A percentile compares a stretch with the other conserved stretches of the same genome.
Conservation (phyloP, 805 yeast species). For the Yarrowia sp. region DNA sequence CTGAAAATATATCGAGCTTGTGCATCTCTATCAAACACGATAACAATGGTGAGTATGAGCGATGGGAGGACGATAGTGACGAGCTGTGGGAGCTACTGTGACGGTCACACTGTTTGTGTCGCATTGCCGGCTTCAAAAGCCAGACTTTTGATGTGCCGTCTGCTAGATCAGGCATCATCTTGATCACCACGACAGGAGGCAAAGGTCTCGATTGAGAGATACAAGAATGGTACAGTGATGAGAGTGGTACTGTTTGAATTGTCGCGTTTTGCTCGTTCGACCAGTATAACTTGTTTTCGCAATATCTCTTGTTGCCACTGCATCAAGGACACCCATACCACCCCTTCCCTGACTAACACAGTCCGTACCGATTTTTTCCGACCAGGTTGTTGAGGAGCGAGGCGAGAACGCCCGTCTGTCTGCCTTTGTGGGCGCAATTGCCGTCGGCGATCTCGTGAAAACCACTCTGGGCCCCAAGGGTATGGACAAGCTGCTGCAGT, state of each 20-base stretch:
- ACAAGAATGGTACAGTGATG: no score
- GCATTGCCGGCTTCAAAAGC: no score
- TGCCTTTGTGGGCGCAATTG: conserved; percentile 98
- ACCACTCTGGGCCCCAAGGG: conserved; percentile 97
- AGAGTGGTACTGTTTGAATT: no score
- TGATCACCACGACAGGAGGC: no score
- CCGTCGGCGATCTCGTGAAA: conserved; percentile 97
- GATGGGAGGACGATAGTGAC: neutral
- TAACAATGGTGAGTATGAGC: conserved; percentile 28
- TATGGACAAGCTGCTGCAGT: conserved; percentile 93
- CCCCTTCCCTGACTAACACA: conserved; percentile 1
- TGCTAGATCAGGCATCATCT: no score
- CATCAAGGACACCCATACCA: neutral
- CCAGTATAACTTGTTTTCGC: no score
- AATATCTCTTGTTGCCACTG: no score
- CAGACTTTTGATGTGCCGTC: no score
- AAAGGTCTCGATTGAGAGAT: no score
- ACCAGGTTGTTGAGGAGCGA: conserved; percentile 96
- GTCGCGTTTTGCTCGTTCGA: no score
- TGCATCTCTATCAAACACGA: conserved; percentile 5
- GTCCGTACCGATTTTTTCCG: conserved; percentile 95
- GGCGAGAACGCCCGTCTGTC: conserved; percentile 98
- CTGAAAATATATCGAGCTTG: conserved; percentile 14
- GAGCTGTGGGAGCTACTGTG: no score
- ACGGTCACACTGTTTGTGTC: no score